Conservation (phyloP, 2,329 filamentous ascomycete species). For the Aspergillus uvarum region DNA sequence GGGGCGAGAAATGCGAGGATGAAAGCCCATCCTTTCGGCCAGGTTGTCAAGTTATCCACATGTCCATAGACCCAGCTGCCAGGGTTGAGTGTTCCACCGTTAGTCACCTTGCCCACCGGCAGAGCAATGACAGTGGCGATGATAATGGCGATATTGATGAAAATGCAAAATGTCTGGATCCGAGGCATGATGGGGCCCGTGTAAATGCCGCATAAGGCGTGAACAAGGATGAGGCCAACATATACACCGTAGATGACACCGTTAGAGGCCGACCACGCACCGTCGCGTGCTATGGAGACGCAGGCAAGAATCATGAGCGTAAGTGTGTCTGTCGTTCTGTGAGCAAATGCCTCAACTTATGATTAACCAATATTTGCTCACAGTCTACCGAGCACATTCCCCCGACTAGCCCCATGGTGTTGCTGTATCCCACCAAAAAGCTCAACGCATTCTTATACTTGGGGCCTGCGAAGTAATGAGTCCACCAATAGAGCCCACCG, state of each 20-base stretch:
- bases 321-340: constrained; percentile 26
- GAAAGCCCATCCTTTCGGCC: constrained; percentile 59
- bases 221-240: constrained; percentile 53
- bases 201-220: constrained; percentile 55
- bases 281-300: constrained; percentile 58
- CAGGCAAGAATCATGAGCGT: constrained; percentile 50
- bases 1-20: constrained; percentile 62
- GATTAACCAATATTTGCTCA: constrained; percentile 16
- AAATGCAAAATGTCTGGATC: constrained; percentile 58
- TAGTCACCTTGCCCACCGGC: constrained; percentile 49
- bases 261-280: constrained; percentile 56
- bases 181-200: constrained; percentile 59
- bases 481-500: constrained; percentile 61
- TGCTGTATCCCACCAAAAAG: constrained; percentile 62
- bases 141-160: constrained; percentile 58
- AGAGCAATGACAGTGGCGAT: constrained; percentile 57
- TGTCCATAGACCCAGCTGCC: constrained; percentile 56
- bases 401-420: constrained; percentile 61
- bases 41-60: constrained; percentile 58
- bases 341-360: background rate
- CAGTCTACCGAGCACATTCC: constrained; percentile 63
- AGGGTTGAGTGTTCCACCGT: constrained; percentile 33
- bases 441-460: constrained; percentile 58
- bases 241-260: constrained; percentile 60
- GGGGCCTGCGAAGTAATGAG: constrained; percentile 58